Percentiles rank a stretch among this genome's conserved stretches.
These are phyloP conservation scores for Piromyces finnis DNA, from an alignment of 192 early-diverging fungal genomes.

Conservation along the genomic window DNA sequence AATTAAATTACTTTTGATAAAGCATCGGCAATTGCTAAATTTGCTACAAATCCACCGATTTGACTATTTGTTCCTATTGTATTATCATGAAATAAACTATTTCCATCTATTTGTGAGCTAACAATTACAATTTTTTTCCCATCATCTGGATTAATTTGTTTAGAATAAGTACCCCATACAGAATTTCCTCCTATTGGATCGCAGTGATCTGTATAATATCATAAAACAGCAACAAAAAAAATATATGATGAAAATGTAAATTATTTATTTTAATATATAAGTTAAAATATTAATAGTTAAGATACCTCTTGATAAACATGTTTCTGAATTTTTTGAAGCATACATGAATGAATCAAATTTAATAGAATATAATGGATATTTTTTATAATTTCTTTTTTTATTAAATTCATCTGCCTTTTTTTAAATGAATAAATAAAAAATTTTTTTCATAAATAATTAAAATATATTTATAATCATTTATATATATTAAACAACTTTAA, in stretches of 20 bases:
- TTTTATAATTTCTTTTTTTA: conserved; percentile 13
- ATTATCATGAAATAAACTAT: conserved; percentile 45
- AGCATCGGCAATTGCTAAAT: conserved; percentile 51
- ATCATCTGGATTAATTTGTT: conserved; percentile 24
- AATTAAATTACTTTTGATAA: conserved; percentile 33
- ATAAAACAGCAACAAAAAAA: not conserved
- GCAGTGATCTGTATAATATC: conserved; percentile 27
- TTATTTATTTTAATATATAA: no score
- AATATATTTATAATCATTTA: no score
- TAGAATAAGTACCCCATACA: conserved; percentile 47
- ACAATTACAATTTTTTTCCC: conserved; percentile 50
- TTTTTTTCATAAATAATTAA: no score
- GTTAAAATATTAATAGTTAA: no score
- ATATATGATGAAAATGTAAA: not conserved
- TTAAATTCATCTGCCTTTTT: conserved; percentile 26
- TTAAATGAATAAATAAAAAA: no score
- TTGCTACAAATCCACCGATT: conserved; percentile 37
- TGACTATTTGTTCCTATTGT: conserved; percentile 30
- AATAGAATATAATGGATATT: conserved; percentile 46
- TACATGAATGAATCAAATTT: conserved; percentile 57
- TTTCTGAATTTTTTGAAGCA: conserved; percentile 35
- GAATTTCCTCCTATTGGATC: conserved; percentile 43
- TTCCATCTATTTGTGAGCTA: conserved; percentile 38
- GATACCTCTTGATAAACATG: conserved; percentile 53
- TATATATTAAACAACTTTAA: no score